Evolutionary conservation across 768 basidiomycete genomes (phyloP).

Genomic region (Boletus patriciae): DNA sequence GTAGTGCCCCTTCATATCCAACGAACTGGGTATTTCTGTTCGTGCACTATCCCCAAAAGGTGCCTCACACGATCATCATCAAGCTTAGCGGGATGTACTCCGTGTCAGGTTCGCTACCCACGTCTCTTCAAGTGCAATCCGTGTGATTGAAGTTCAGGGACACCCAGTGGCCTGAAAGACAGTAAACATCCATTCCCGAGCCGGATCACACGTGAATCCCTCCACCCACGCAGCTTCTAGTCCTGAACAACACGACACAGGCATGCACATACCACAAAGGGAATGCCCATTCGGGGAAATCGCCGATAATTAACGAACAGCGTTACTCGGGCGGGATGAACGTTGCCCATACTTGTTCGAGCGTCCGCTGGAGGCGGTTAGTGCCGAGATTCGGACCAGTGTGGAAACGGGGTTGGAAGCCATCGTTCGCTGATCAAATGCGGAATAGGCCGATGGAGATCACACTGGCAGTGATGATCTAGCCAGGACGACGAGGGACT

Average conservation of each 20-base stretch:
- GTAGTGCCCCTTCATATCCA: neutral
- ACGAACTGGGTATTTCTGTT: neutral
- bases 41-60: neutral
- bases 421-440: slow-evolving; percentile 9
- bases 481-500: neutral
- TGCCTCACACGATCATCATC: neutral
- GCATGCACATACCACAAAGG: slow-evolving; percentile 5
- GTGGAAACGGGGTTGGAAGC: slow-evolving; percentile 8
- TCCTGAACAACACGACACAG: neutral
- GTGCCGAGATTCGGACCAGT: slow-evolving; percentile 4
- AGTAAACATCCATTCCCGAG: neutral
- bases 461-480: slow-evolving; percentile 31
- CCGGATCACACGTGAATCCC: neutral
- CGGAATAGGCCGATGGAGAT: slow-evolving; percentile 21
- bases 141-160: neutral
- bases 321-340: neutral
- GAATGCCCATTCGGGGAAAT: neutral
- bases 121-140: neutral
- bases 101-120: neutral
- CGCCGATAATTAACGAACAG: slow-evolving; percentile 7
- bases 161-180: neutral
- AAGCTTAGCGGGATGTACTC: neutral
- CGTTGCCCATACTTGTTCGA: neutral
- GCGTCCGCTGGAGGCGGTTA: neutral
- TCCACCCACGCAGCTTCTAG: neutral